Evolutionary conservation across 2,329 filamentous ascomycete genomes (phyloP), one percentile per base, ranked within the genome.

Genomic region (Phialophora expanda): DNA sequence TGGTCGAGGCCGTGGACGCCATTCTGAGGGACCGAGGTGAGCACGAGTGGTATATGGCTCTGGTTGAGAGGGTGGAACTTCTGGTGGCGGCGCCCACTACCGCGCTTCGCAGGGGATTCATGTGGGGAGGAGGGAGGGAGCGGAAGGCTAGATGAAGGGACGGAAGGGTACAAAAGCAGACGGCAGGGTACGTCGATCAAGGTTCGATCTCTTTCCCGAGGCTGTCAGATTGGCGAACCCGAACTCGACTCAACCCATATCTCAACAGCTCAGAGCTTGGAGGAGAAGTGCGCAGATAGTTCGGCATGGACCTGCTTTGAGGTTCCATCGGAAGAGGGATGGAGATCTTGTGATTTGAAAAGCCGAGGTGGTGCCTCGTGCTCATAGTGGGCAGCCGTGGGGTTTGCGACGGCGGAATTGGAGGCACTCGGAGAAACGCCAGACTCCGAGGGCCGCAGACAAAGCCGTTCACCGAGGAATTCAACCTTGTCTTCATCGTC

Each of bases 21-120:
- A 65, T 69, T 56, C 62, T 50, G 59, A 63, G 60, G 46, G 64
- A 63, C 46, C 46, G 54, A 17, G 65, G 59, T 54, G 66, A 64
- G 60, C 54, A 62, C 17, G 63, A 57, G 30, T 53, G 51, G 46
- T 61, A 54, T 61, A 61, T 41, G 22, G 58, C 28, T 14, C 46
- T 24, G 30, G 61, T 56, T 17, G 58, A 61, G 30, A 34, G 44
- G 8, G 59, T 51, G 30, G 61, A 55, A 55, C 61, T 64, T 70
- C 66, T 66, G 30, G 66, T 61, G 56, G 62, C 61, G 53, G 63
- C 56, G 66, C 66, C 66, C 58, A 68, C 57, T 34, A 68, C 63
- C 61, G 68, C 64, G 55, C 56, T 63, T 46, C 66, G 66, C 53
- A 70, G 64, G 38, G 62, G 63, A 58, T 64, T 67, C 66, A 69